Conservation (phyloP, 805 yeast genomes). For the Yarrowia sp. region DNA sequence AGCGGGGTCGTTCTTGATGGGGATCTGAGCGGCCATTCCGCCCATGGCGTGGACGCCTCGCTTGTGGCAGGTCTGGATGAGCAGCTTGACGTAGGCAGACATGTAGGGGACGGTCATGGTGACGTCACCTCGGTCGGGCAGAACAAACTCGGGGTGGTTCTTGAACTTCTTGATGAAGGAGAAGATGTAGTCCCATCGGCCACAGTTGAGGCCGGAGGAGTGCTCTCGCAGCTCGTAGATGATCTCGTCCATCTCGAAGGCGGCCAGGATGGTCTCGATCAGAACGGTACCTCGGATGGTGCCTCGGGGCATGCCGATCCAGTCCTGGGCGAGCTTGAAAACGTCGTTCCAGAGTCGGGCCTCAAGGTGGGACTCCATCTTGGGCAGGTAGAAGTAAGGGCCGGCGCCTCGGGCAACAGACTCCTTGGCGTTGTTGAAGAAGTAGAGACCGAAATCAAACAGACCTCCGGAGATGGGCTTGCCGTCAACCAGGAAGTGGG, state of each 20-base stretch:
- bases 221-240: slow-evolving; percentile 70
- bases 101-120: slow-evolving; percentile 69
- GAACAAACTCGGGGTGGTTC: slow-evolving; percentile 57
- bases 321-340: slow-evolving; percentile 63
- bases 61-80: slow-evolving; percentile 66
- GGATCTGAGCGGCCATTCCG: slow-evolving; percentile 78
- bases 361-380: slow-evolving; percentile 74
- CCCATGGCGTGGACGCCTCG: slow-evolving; percentile 77
- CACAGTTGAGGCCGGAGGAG: slow-evolving; percentile 71
- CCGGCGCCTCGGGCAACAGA: slow-evolving; percentile 57
- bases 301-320: slow-evolving; percentile 61
- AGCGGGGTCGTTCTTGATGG: slow-evolving; percentile 60
- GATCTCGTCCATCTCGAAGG: slow-evolving; percentile 76
- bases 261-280: slow-evolving; percentile 71
- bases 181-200: slow-evolving; percentile 77
- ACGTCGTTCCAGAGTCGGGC: slow-evolving; percentile 75
- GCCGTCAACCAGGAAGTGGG: slow-evolving; percentile 64
- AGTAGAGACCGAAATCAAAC: slow-evolving; percentile 68
- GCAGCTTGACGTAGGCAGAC: slow-evolving; percentile 61
- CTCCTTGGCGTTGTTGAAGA: slow-evolving; percentile 66
- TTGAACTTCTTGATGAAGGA: slow-evolving; percentile 65
- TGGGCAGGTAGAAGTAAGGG: slow-evolving; percentile 71
- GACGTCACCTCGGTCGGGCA: slow-evolving; percentile 69
- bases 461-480: slow-evolving; percentile 64
- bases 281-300: slow-evolving; percentile 70